Percentiles rank a stretch among this genome's conserved stretches.
These are phyloP conservation scores for Tardiomyces blankii DNA, from an alignment of 1,139 yeast species.

Conservation along the genomic window DNA sequence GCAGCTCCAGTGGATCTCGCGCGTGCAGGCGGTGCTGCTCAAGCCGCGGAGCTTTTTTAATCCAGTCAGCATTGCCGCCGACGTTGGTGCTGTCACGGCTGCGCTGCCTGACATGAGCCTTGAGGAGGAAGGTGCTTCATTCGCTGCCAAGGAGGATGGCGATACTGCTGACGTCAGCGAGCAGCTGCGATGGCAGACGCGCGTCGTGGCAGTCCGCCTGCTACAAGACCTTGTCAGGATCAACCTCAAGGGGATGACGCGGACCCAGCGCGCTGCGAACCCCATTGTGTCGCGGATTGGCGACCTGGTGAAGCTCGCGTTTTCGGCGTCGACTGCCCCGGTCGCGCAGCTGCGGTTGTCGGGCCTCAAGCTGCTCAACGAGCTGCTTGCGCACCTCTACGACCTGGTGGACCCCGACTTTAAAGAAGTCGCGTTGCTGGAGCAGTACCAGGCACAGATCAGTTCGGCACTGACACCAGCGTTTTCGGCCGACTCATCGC, in stretches of 20 bases:
- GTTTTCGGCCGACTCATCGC: slow-evolving; percentile 63
- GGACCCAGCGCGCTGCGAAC: slow-evolving; percentile 21
- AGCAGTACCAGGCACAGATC: slow-evolving; percentile 91
- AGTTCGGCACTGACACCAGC: slow-evolving; percentile 86
- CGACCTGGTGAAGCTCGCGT: slow-evolving; percentile 72
- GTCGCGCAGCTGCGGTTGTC: slow-evolving; percentile 47
- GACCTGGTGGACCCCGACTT: slow-evolving; percentile 60
- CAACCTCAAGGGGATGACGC: slow-evolving; percentile 30
- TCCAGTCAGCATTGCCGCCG: slow-evolving; percentile 6
- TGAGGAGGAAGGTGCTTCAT: slow-evolving; percentile 37
- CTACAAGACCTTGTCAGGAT: slow-evolving; percentile 43
- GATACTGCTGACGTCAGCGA: slow-evolving; percentile 34
- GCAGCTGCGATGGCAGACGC: slow-evolving; percentile 62
- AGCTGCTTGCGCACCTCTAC: slow-evolving; percentile 37
- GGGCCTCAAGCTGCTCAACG: slow-evolving; percentile 61
- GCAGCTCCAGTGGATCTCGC: slow-evolving; percentile 26
- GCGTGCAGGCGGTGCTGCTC: slow-evolving; percentile 25
- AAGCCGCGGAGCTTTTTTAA: slow-evolving; percentile 19
- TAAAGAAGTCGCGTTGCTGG: slow-evolving; percentile 61
- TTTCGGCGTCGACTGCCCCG: slow-evolving; percentile 70
- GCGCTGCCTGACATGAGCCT: slow-evolving; percentile 12
- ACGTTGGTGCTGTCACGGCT: slow-evolving; percentile 6
- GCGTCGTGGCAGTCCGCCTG: slow-evolving; percentile 48
- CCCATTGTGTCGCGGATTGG: slow-evolving; percentile 43
- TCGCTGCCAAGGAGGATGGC: slow-evolving; percentile 24